A percentile compares a stretch with the other conserved stretches of the same genome.
Evolutionary conservation across 1,284 basidiomycete genomes (phyloP).

Genomic region (Grifola frondosa): DNA sequence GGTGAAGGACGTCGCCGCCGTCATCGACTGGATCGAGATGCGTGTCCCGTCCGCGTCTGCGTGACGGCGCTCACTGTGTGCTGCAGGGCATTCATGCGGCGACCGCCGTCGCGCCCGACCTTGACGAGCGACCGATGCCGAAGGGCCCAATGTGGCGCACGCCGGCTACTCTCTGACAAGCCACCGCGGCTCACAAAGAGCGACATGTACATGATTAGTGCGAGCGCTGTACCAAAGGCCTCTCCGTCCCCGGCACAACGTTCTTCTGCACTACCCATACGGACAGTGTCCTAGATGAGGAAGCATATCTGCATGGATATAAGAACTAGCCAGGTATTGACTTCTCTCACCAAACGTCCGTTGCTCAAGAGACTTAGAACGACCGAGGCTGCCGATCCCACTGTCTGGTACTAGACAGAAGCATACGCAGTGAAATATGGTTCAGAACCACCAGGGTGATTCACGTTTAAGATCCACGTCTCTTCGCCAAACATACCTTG

Average conservation of each 20-base stretch:
- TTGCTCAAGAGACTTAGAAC: constrained; percentile 15
- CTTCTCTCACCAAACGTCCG: constrained; percentile 16
- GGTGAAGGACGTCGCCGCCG: constrained; percentile 79
- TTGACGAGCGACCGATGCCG: constrained; percentile 90
- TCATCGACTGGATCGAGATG: constrained; percentile 97
- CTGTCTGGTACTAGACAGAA: constrained; percentile 20
- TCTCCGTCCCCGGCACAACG: too few relatives aligned
- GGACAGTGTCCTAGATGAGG: too few relatives aligned
- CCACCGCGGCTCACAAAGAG: too few relatives aligned
- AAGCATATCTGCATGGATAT: too few relatives aligned
- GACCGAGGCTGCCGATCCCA: constrained; percentile 12
- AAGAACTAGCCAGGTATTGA: too few relatives aligned
- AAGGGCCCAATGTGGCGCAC: constrained; percentile 79
- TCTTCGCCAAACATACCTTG: constrained; percentile 17
- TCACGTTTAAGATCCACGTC: constrained; percentile 19
- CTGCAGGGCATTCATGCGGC: constrained; percentile 84
- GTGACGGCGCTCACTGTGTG: too few relatives aligned
- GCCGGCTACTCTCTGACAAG: too few relatives aligned
- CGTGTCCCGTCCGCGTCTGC: too few relatives aligned
- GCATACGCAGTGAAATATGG: constrained; percentile 12
- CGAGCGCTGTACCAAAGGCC: too few relatives aligned
- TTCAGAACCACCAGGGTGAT: constrained; percentile 15
- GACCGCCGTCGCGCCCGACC: constrained; percentile 89
- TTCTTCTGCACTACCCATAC: too few relatives aligned
- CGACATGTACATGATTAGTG: too few relatives aligned